phyloP scores from a whole-genome alignment of 2,329 filamentous ascomycete species.

The Cladophialophora psammophila region DNA sequence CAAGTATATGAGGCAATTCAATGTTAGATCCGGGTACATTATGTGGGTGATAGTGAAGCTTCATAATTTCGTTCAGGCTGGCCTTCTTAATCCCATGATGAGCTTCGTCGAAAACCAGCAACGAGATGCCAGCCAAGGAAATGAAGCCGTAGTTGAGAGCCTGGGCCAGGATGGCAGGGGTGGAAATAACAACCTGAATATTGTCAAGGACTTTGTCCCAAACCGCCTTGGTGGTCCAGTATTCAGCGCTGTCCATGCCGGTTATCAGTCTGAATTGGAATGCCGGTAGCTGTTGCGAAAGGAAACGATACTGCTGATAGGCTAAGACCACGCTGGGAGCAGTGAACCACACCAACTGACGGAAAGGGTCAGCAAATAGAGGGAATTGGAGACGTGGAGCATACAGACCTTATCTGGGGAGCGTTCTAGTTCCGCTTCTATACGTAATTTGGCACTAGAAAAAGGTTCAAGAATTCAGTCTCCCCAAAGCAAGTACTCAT shows the following conservation, averaged over 20 bases:
- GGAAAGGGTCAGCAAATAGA: not conserved
- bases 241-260: constrained; percentile 73
- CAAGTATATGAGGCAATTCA: constrained; percentile 71
- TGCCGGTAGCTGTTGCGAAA: constrained; percentile 65
- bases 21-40: constrained; percentile 46
- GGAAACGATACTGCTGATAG: constrained; percentile 68
- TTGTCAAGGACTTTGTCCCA: constrained; percentile 73
- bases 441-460: constrained; percentile 71
- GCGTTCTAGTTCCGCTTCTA: constrained; percentile 68
- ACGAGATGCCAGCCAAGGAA: constrained; percentile 65
- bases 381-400: constrained; percentile 5
- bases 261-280: constrained; percentile 68
- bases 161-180: constrained; percentile 76
- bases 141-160: constrained; percentile 79
- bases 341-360: constrained; percentile 71
- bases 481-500: not conserved
- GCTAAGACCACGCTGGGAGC: constrained; percentile 73
- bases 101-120: constrained; percentile 86
- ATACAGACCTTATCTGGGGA: constrained; percentile 60
- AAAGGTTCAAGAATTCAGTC: not conserved
- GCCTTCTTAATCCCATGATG: constrained; percentile 74
- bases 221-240: constrained; percentile 71
- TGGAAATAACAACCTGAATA: constrained; percentile 77
- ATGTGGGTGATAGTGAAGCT: constrained; percentile 68
- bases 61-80: constrained; percentile 75